Evolutionary conservation across 495 filamentous ascomycete species (phyloP).

Genomic region (Letharia lupina): DNA sequence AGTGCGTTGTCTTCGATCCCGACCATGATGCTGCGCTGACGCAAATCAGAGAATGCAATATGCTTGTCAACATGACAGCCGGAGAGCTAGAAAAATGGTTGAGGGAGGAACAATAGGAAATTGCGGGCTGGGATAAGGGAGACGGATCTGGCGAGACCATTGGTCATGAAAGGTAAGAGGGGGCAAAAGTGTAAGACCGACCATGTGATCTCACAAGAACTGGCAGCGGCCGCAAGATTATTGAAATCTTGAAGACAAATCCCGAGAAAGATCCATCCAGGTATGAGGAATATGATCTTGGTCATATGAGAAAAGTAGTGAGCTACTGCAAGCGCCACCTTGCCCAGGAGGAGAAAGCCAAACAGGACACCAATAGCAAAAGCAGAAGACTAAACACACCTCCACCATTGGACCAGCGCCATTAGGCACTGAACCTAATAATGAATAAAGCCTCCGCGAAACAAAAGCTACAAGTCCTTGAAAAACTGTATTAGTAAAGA

Average conservation of each 20-base stretch:
- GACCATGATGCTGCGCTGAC: background rate
- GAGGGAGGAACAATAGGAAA: constrained; percentile 42
- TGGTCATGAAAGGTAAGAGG: constrained; percentile 52
- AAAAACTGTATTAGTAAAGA: constrained; percentile 52
- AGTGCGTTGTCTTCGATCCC: constrained; percentile 29
- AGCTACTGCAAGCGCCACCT: constrained; percentile 55
- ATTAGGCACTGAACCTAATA: too few relatives aligned
- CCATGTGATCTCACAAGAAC: background rate
- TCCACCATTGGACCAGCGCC: too few relatives aligned
- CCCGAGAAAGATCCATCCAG: constrained; percentile 44
- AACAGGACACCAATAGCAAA: constrained; percentile 45
- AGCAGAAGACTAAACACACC: too few relatives aligned
- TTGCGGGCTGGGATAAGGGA: constrained; percentile 49
- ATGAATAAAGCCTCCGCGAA: too few relatives aligned
- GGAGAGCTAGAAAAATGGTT: constrained; percentile 56
- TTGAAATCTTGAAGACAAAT: constrained; percentile 55
- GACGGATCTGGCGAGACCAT: constrained; percentile 54
- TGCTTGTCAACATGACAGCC: constrained; percentile 59
- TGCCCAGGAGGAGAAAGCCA: constrained; percentile 54
- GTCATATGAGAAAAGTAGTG: constrained; percentile 59
- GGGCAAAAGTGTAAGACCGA: background rate
- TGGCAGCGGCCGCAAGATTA: constrained; percentile 51
- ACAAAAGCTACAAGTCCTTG: constrained; percentile 44
- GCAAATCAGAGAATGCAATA: constrained; percentile 52
- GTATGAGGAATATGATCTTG: constrained; percentile 49